Conservation (phyloP, 1,284 basidiomycete genomes). For the Ustilago hordei region DNA sequence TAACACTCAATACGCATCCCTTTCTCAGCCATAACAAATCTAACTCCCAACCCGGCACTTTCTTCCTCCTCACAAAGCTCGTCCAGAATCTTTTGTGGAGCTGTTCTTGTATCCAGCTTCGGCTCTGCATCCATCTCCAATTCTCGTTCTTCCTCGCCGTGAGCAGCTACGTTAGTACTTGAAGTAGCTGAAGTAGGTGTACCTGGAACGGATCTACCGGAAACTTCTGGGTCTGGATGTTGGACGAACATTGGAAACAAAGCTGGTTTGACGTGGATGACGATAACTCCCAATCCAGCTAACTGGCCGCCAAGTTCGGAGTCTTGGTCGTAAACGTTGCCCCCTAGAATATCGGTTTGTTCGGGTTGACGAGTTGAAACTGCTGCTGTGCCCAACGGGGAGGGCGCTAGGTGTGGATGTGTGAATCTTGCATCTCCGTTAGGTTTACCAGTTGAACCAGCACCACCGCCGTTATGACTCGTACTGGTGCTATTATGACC, state of each 20-base stretch:
- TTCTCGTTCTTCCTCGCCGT: slow-evolving; percentile 5
- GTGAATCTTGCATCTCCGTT: slow-evolving; percentile 22
- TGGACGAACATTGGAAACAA: slow-evolving; percentile 56
- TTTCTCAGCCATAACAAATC: slow-evolving; percentile 62
- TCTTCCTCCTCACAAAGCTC: slow-evolving; percentile 51
- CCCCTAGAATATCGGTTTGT: neutral
- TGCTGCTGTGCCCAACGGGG: slow-evolving; percentile 42
- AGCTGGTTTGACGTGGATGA: slow-evolving; percentile 64
- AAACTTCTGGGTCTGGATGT: neutral
- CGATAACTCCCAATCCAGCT: slow-evolving; percentile 51
- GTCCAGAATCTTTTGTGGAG: slow-evolving; percentile 57
- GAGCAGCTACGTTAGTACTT: slow-evolving; percentile 11
- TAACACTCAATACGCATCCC: slow-evolving; percentile 61
- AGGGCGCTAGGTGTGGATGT: slow-evolving; percentile 34
- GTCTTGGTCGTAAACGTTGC: slow-evolving; percentile 54
- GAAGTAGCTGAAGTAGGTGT: slow-evolving; percentile 18
- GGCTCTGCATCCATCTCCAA: slow-evolving; percentile 2
- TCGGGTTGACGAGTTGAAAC: slow-evolving; percentile 16
- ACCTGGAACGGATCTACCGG: neutral
- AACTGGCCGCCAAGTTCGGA: slow-evolving; percentile 46
- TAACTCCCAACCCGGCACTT: slow-evolving; percentile 45
- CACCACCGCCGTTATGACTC: neutral
- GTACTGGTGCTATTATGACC: slow-evolving; percentile 2
- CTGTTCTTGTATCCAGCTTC: slow-evolving; percentile 45
- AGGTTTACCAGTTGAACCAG: neutral